Evolutionary conservation across 768 basidiomycete species (phyloP).

Genomic region (Lyophyllum shimeji): DNA sequence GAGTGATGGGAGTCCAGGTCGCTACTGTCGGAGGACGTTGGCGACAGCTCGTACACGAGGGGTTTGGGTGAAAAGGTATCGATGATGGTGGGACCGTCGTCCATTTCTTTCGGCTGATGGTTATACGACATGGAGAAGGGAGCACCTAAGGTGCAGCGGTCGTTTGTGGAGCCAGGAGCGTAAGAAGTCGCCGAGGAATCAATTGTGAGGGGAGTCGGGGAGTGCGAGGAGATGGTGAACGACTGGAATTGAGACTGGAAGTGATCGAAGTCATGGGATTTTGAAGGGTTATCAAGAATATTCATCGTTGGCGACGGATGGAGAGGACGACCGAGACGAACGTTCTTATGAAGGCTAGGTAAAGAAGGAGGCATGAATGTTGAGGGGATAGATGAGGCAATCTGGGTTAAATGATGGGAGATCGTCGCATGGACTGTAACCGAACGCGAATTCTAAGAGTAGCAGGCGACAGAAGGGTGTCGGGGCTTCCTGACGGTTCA

Average conservation of each 20-base stretch:
- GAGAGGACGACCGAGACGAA: slow-evolving; percentile 10
- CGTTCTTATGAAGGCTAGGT: slow-evolving; percentile 20
- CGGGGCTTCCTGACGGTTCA: slow-evolving; percentile 10
- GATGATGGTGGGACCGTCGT: slow-evolving; percentile 17
- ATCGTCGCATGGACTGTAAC: slow-evolving; percentile 27
- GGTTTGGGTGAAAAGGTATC: slow-evolving; percentile 29
- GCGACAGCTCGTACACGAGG: slow-evolving; percentile 26
- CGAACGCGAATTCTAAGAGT: slow-evolving; percentile 9
- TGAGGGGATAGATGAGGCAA: slow-evolving; percentile 11
- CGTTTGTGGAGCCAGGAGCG: not conserved
- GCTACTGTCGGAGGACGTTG: slow-evolving; percentile 33
- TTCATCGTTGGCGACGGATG: slow-evolving; percentile 18
- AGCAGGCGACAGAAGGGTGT: not conserved
- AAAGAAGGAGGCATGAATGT: slow-evolving; percentile 20
- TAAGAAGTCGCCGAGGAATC: not conserved
- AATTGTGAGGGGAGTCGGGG: slow-evolving; percentile 1
- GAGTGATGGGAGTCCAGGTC: slow-evolving; percentile 23
- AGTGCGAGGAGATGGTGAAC: slow-evolving; percentile 18
- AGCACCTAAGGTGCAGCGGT: slow-evolving; percentile 11
- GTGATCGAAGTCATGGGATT: slow-evolving; percentile 16
- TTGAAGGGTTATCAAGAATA: slow-evolving; percentile 20
- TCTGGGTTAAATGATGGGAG: slow-evolving; percentile 22
- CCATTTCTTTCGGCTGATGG: slow-evolving; percentile 6
- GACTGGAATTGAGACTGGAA: slow-evolving; percentile 17
- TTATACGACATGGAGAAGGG: slow-evolving; percentile 13